Base-by-base conservation (phyloP, 805 yeast species). In the Teunomyces tritomae region DNA sequence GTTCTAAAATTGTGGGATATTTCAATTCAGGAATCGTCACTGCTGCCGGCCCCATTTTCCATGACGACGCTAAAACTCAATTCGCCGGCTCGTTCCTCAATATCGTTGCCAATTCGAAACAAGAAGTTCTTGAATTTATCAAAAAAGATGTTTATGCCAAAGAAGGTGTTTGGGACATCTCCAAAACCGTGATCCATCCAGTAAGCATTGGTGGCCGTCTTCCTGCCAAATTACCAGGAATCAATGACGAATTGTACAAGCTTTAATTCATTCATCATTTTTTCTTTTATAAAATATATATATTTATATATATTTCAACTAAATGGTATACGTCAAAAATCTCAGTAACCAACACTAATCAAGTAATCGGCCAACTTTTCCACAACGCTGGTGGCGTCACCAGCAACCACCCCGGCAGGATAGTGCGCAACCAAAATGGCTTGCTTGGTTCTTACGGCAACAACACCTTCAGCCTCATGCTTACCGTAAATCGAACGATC, bases 331-430 rank as follows among this genome's bases (percentile, higher is more conserved):
- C 1, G 6, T 20, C 2, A 20, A 37, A 37, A n/a, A 20, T 6
- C 14, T 61, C 77, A 92, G 70, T 88, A 91, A 49, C 89, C 87
- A 46, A 87, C 92, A 61, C 89, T 76, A 65, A 92, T 89, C 71
- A 94, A 79, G 64, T 94, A 91, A 67, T 94, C 98, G 41, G 96
- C 98, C 74, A 94, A 79, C 63, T 89, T 92, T 70, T 94, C 99
- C 48, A 92, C 96, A 54, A 91, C 87, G 61, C 86, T 82, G 50
- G 97, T 87, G 45, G 98, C 98, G 65, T 89, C 96, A 58, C 96
- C 97, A 28, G 98, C 89, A 67, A 85, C 92, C 41, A 88, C 86
- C 47, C 91, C 91, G 9, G 87, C 81, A 11, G 96, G 94, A 65
- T 94, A 94, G 69, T 94, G 98, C n/a, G 94, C 97, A 58, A 94